Evolutionary conservation across 306 rosid genomes (phyloP), one percentile per base, ranked within the genome.

Genomic region (Lithocarpus polystachyus): DNA sequence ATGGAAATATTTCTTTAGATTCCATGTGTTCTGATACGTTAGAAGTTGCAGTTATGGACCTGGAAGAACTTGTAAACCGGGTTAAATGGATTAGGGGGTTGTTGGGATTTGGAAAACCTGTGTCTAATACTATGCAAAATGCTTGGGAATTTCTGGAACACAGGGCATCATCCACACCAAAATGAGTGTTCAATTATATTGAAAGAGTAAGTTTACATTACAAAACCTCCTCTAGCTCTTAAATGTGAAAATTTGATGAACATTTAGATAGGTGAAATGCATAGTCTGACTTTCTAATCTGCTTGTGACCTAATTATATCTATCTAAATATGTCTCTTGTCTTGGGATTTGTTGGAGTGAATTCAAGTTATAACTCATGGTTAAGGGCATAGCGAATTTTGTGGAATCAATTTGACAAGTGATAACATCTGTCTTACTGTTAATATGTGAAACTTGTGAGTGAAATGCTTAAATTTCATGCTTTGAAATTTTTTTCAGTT

Each of bases 21-120:
- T 82, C 90, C 59, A 80, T 26, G 85, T 77, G 70, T 60, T 81
- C 88, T 56, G 88, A 84, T 77, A 75, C 89, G 3, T 55, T 84
- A 68, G 99, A 89, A 68, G 90, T 84, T 68, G 84, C 93, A 62
- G 43, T 94, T 68, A 53, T 89, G 85, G 95, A 94, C 69, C 80
- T 94, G 88, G 99, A 92, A 88, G 97, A 91, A 65, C 94, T 94
- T 81, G 78, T 91, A 53, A 84, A 78, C 81, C 80, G 82, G 73
- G 68, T 92, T 40, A 94, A 92, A 81, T 90, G 95, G 97, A 85
- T 87, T 75, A 92, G 84, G 86, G 55, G 77, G 72, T 10, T 86
- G 68, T 72, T 91, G 81, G 88, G 84, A 28, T 68, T 72, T 68
- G 91, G 87, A 73, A 81, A 54, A 73, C 87, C 92, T 76, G 28